Conservation (phyloP, 306 rosid genomes). For the Cucurbita pepo region DNA sequence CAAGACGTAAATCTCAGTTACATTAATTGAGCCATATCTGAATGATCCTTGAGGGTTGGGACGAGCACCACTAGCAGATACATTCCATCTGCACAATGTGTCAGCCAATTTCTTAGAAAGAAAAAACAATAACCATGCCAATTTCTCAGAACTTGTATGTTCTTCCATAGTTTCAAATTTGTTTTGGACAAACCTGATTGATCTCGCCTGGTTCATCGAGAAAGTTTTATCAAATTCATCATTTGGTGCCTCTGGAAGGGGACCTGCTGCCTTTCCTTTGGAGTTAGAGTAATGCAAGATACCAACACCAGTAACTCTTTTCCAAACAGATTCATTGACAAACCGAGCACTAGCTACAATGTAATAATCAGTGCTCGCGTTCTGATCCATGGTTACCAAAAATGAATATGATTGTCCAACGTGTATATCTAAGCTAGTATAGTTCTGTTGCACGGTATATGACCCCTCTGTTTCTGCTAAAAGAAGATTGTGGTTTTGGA, state of each 20-base stretch:
- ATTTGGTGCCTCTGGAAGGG: constrained; percentile 61
- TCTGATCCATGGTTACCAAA: constrained; percentile 70
- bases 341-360: constrained; percentile 90
- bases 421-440: constrained; percentile 87
- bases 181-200: constrained; percentile 53
- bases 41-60: constrained; percentile 98
- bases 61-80: constrained; percentile 96
- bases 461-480: constrained; percentile 89
- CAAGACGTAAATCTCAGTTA: constrained; percentile 71
- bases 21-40: constrained; percentile 87
- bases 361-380: constrained; percentile 90
- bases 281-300: constrained; percentile 76
- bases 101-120: constrained; percentile 11
- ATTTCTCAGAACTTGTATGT: neutral
- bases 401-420: constrained; percentile 95
- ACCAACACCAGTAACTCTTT: constrained; percentile 81
- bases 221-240: constrained; percentile 82
- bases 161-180: neutral
- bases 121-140: neutral
- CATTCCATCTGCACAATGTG: constrained; percentile 65
- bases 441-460: constrained; percentile 85
- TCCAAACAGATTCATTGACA: constrained; percentile 73
- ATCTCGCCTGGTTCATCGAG: constrained; percentile 98
- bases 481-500: constrained; percentile 85
- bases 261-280: constrained; percentile 88